phyloP scores from a whole-genome alignment of 768 basidiomycete genomes.

The Tephrocybe rancida region DNA sequence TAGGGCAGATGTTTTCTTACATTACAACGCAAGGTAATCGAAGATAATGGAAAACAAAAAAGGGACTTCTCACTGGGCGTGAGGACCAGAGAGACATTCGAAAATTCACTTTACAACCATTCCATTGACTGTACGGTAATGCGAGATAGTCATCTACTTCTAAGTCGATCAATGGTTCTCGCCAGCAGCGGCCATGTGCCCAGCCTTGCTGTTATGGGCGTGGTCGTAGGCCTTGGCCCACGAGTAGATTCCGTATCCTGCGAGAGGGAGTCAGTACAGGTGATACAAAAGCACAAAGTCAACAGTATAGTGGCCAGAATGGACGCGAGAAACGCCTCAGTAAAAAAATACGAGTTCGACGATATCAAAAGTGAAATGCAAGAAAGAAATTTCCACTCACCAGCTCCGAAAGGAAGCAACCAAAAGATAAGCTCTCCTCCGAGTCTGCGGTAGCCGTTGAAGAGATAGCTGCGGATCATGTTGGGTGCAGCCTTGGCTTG shows the following conservation, averaged over 20 bases:
- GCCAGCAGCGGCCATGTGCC: conserved; percentile 52
- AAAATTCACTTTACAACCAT: no score
- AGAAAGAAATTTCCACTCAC: conserved; percentile 47
- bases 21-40: no score
- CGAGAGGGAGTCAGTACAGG: not conserved
- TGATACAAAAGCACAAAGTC: not conserved
- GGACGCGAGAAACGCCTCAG: no score
- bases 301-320: no score
- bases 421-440: conserved; percentile 78
- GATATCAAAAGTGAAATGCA: not conserved
- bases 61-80: no score
- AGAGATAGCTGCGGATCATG: conserved; percentile 73
- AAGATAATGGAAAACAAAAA: no score
- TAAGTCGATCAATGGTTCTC: conserved; percentile 6
- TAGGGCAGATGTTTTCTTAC: no score
- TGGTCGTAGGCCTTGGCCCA: conserved; percentile 75
- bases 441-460: conserved; percentile 84
- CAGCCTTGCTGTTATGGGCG: conserved; percentile 82
- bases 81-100: no score
- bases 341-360: not conserved
- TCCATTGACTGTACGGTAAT: no score
- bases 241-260: conserved; percentile 78
- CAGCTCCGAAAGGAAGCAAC: conserved; percentile 72
- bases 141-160: not conserved
- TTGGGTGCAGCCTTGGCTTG: conserved; percentile 74